Evolutionary conservation across 2,329 filamentous ascomycete genomes (phyloP), one percentile per base, ranked within the genome.

Genomic region (Monilinia fructicola): DNA sequence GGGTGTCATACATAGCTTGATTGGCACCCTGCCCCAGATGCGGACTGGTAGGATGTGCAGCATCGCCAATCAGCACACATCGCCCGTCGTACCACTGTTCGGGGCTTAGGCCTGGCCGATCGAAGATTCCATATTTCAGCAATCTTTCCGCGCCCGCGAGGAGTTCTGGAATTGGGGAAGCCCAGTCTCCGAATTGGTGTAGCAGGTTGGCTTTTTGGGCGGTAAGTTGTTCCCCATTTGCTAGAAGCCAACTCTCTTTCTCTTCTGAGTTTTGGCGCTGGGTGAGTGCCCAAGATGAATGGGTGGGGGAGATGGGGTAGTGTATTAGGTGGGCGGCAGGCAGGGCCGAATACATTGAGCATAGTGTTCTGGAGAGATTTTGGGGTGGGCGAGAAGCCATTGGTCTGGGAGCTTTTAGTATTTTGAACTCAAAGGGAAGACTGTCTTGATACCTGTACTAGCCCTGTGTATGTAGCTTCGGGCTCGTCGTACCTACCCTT

Each of bases 31-130:
- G 68, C 10, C 68, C 67, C 18, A 68, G 58, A 67, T 70, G 68
- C 9, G 68, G 68, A 66, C 67, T 70, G 4, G 67, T 65, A 28
- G 68, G 67, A 64, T 87, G 84, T 0, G 83, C 84, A 3, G 84
- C 84, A 73, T 87, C 85, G 6, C 85, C 85, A 2, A 86, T 75
- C 4, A 87, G 75, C 2, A 87, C 77, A 38, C 70, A 71, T 23
- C 73, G 67, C 3, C 85, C 78, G n/a, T 69, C 74, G 50, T 68
- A 75, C 78, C 66, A 68, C 12, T 68, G 46, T 23, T 64, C 58
- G 3, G 46, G 58, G n/a, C 44, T 26, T 12, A 69, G 28, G 18
- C 64, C 46, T 12, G 56, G 56, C 21, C 68, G n/a, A 55, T 69
- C 68, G 23, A 52, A 69, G 3, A 69, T 23, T 16, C 66, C 63